phyloP scores from a whole-genome alignment of 2,329 filamentous ascomycete species.

The Cephalotrichum gorgonifer region DNA sequence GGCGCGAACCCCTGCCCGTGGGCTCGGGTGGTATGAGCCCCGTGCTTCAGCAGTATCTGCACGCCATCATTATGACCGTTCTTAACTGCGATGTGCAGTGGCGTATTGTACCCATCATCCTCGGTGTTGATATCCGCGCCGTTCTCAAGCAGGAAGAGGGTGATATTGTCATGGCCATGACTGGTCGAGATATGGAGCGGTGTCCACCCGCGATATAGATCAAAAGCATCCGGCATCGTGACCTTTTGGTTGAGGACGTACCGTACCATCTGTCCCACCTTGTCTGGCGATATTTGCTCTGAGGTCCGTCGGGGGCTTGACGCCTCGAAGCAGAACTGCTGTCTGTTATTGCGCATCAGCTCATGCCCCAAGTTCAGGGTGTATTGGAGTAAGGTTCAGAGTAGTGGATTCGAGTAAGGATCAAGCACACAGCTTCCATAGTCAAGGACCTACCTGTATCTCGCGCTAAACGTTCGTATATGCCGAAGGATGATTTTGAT shows the following conservation, averaged over 20 bases:
- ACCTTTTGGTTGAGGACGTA: not conserved
- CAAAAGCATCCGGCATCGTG: not conserved
- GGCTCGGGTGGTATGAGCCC: not conserved
- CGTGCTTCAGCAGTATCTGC: not conserved
- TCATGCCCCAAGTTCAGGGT: too few relatives aligned
- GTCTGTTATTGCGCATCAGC: not conserved
- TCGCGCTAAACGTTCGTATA: not conserved
- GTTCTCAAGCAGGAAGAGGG: not conserved
- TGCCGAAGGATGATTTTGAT: not conserved
- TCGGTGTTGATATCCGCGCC: constrained; percentile 3
- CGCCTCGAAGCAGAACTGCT: not conserved
- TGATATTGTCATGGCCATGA: not conserved
- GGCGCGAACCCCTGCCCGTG: constrained; percentile 5
- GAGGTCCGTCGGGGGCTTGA: not conserved
- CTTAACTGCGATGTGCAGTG: constrained; percentile 1
- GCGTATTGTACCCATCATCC: not conserved
- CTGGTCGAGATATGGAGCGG: constrained; percentile 1
- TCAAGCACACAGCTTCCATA: too few relatives aligned
- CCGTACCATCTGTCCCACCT: not conserved
- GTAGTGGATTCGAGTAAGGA: too few relatives aligned
- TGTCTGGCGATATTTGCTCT: not conserved
- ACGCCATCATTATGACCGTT: not conserved
- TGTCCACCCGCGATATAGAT: not conserved
- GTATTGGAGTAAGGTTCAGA: too few relatives aligned
- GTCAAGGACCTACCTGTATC: not conserved